Evolutionary conservation across 2,329 filamentous ascomycete species (phyloP).

Genomic region (Furcasterigmium furcatum): DNA sequence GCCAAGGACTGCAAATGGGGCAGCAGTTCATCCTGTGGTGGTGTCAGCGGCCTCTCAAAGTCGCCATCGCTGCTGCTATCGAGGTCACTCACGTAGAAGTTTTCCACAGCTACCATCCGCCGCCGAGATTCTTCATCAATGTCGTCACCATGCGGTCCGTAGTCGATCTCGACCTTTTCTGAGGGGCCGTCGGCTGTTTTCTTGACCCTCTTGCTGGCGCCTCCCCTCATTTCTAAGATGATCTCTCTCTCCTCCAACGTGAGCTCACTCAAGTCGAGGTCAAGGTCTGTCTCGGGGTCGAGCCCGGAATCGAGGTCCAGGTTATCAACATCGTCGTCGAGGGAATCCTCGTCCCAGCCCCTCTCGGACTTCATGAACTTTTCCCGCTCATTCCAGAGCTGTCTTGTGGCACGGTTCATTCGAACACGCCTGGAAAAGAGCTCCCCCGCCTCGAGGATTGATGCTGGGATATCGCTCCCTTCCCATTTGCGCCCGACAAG

Average conservation of each 20-base stretch:
- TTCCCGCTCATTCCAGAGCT: conserved; percentile 93
- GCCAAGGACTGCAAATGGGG: conserved; percentile 89
- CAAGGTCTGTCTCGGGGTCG: conserved; percentile 21
- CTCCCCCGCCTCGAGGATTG: conserved; percentile 91
- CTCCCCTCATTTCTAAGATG: conserved; percentile 31
- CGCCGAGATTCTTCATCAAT: conserved; percentile 50
- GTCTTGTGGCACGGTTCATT: conserved; percentile 86
- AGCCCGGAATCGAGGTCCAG: conserved; percentile 39
- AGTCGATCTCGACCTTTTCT: not conserved
- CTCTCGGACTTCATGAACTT: conserved; percentile 88
- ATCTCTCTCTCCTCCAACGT: conserved; percentile 35
- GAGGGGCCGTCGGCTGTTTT: conserved; percentile 31
- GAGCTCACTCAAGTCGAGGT: conserved; percentile 42
- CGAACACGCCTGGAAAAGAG: conserved; percentile 87
- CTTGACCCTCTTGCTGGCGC: not conserved
- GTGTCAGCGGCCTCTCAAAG: conserved; percentile 20
- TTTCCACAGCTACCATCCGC: conserved; percentile 71
- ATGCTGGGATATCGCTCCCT: conserved; percentile 89
- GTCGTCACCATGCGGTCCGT: not conserved
- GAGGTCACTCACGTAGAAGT: conserved; percentile 72
- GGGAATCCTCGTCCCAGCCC: conserved; percentile 68
- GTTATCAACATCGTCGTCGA: conserved; percentile 24
- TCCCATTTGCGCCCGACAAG: conserved; percentile 86
- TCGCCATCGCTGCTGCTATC: no score
- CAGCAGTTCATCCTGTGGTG: conserved; percentile 63